Evolutionary conservation across 2,329 filamentous ascomycete genomes (phyloP), one percentile per base, ranked within the genome.

Genomic region (Cladosporium oxysporum): DNA sequence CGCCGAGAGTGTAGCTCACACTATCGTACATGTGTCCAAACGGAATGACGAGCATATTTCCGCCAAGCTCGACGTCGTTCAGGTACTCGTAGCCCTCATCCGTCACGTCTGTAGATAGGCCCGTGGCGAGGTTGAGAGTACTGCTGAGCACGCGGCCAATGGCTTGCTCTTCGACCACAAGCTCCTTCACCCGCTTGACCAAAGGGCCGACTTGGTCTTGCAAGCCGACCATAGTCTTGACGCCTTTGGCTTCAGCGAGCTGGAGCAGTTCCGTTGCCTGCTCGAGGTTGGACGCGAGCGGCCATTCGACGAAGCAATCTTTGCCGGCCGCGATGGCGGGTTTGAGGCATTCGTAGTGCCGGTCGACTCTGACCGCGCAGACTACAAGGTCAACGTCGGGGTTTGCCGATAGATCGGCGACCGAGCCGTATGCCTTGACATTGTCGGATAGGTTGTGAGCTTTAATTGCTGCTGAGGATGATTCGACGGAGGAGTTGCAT

Each of bases 241-340:
- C 75, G 0, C 77, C 76, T 31, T 79, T 79, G 26, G 73, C 63
- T 53, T 77, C 74, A 0, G 82, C 82, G 11, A 84, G 66, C 1
- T 71, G 70, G 0, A 75, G 70, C 23, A 86, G 72, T 67, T 83
- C 80, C 53, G 80, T 76, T 0, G 82, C 78, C 66, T 83, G 76
- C 1, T 72, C 67, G 1, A 79, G 62, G 50, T 78, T 81, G 3
- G 76, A 74, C 0, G 75, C 82, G 0, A 84, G 74, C 3, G 82
- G 83, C 82, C 83, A 83, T 69, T 85, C 83, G n/a, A 80, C 77
- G 64, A 81, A 85, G 14, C 83, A 77, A 52, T 81, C 76, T 70
- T 85, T 85, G 23, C 79, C 78, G 4, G 80, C 79, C 58, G 77
- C 72, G 3, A 85, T 69, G 11, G 77, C 78, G 1, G 82, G 80